These are phyloP conservation scores for Colletotrichum phormii DNA, from an alignment of 2,329 filamentous ascomycete genomes.

Conservation along the genomic window DNA sequence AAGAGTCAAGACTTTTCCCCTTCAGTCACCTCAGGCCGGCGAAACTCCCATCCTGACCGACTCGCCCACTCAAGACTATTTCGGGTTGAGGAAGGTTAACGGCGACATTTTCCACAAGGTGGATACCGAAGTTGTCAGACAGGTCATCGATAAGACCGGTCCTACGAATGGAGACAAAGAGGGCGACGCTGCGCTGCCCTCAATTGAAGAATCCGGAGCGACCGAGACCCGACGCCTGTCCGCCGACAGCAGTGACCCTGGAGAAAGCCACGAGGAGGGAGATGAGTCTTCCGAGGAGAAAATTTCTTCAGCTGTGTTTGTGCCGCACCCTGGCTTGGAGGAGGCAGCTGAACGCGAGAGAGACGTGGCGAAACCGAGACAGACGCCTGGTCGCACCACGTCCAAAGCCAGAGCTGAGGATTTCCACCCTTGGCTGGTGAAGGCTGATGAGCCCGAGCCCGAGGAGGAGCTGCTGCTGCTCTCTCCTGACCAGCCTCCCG, in stretches of 20 bases:
- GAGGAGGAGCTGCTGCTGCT: conserved; percentile 41
- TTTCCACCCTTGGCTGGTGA: conserved; percentile 67
- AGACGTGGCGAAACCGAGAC: conserved; percentile 42
- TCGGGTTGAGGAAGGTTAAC: conserved; percentile 36
- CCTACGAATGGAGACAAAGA: conserved; percentile 24
- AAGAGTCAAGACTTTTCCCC: conserved; percentile 33
- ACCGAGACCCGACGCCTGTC: conserved; percentile 49
- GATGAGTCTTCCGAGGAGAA: conserved; percentile 82
- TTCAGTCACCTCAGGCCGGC: conserved; percentile 29
- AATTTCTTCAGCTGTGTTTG: conserved; percentile 86
- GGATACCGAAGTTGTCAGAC: conserved; percentile 15
- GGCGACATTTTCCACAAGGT: conserved; percentile 38
- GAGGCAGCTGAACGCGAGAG: conserved; percentile 47
- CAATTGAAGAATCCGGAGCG: background rate
- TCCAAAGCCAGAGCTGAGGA: conserved; percentile 45
- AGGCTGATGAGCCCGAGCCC: conserved; percentile 63
- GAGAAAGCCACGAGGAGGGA: conserved; percentile 58
- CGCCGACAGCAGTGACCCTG: conserved; percentile 51
- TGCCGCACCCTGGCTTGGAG: conserved; percentile 76
- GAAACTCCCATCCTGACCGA: conserved; percentile 35
- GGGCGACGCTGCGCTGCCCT: conserved; percentile 22
- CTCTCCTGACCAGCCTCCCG: conserved; percentile 21
- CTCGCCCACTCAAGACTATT: conserved; percentile 37
- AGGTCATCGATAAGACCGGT: conserved; percentile 16
- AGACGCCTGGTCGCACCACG: conserved; percentile 26